Conservation (phyloP, 2,329 filamentous ascomycete species). For the Ophiocordyceps robertsii region DNA sequence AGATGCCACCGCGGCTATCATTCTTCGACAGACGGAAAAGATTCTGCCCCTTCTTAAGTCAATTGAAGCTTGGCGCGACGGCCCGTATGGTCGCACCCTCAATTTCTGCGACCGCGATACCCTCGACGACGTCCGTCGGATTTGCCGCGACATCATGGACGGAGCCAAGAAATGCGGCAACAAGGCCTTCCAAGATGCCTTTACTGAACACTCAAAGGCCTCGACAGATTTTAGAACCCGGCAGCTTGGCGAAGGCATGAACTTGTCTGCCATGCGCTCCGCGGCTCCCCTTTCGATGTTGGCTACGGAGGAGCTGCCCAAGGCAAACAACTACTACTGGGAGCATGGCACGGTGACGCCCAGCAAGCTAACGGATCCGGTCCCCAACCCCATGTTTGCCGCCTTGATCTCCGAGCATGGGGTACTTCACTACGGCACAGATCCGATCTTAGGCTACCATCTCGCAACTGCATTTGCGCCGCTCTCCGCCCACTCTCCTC, state of each 20-base stretch:
- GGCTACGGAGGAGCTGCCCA: constrained; percentile 9
- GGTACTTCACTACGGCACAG: constrained; percentile 30
- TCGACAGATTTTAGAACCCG: constrained; percentile 6
- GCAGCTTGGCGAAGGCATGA: constrained; percentile 5
- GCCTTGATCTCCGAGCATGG: constrained; percentile 17
- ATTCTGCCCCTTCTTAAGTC: constrained; percentile 24
- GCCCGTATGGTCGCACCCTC: constrained; percentile 28
- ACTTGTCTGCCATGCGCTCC: constrained; percentile 20
- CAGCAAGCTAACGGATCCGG: constrained; percentile 2
- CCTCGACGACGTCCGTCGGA: constrained; percentile 21
- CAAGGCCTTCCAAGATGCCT: constrained; percentile 2
- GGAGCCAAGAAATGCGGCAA: constrained; percentile 7
- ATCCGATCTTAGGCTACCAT: constrained; percentile 44
- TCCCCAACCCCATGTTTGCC: constrained; percentile 33
- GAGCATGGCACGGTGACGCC: constrained; percentile 17
- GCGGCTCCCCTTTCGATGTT: constrained; percentile 21
- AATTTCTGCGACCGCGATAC: constrained; percentile 35
- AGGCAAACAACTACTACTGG: constrained; percentile 19
- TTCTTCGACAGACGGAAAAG: constrained; percentile 29
- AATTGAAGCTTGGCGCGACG: constrained; percentile 27
- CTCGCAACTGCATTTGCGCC: constrained; percentile 32
- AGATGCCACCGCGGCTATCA: constrained; percentile 16
- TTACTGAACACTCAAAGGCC: constrained; percentile 7
- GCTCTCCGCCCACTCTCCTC: constrained; percentile 23
- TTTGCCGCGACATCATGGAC: constrained; percentile 20